phyloP scores from a whole-genome alignment of 352 stramenopile species.

The Phytophthora ohioensis region DNA sequence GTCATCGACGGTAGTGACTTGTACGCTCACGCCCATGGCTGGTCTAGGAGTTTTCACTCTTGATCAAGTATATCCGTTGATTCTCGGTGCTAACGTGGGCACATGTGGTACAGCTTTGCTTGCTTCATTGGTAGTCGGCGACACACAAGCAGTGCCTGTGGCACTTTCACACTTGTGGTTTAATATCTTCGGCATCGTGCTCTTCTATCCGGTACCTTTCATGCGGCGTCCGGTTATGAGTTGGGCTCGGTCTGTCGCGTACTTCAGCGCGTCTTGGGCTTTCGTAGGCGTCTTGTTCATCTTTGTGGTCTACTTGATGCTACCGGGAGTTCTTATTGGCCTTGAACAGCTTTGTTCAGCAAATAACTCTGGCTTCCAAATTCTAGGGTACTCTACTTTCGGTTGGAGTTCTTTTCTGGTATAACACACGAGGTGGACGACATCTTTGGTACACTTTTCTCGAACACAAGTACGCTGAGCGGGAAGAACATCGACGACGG shows the following conservation, averaged over 20 bases:
- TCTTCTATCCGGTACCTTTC: constrained; percentile 91
- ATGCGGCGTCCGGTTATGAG: constrained; percentile 80
- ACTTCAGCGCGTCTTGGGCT: constrained; percentile 65
- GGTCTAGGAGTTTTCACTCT: constrained; percentile 87
- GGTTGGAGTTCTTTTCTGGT: constrained; percentile 40
- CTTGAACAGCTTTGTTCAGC: constrained; percentile 64
- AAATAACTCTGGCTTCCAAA: constrained; percentile 7
- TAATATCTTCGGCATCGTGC: constrained; percentile 89
- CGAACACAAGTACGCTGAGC: constrained; percentile 48
- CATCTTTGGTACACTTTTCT: constrained; percentile 46
- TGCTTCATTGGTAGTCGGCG: constrained; percentile 83
- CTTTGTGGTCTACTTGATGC: constrained; percentile 45
- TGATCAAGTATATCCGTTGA: constrained; percentile 90
- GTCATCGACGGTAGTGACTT: constrained; percentile 91
- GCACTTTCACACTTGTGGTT: constrained; percentile 92
- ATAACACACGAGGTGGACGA: constrained; percentile 36
- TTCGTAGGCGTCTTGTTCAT: constrained; percentile 57
- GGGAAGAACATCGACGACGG: constrained; percentile 32
- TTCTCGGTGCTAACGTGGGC: constrained; percentile 92
- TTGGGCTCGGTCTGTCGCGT: constrained; percentile 70
- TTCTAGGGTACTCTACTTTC: constrained; percentile 33
- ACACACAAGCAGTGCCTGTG: constrained; percentile 77
- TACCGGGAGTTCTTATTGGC: constrained; percentile 48
- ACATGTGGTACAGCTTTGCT: constrained; percentile 91
- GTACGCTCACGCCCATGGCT: constrained; percentile 86